Conservation (phyloP, 2,329 filamentous ascomycete genomes). For the Penicillium sp. region DNA sequence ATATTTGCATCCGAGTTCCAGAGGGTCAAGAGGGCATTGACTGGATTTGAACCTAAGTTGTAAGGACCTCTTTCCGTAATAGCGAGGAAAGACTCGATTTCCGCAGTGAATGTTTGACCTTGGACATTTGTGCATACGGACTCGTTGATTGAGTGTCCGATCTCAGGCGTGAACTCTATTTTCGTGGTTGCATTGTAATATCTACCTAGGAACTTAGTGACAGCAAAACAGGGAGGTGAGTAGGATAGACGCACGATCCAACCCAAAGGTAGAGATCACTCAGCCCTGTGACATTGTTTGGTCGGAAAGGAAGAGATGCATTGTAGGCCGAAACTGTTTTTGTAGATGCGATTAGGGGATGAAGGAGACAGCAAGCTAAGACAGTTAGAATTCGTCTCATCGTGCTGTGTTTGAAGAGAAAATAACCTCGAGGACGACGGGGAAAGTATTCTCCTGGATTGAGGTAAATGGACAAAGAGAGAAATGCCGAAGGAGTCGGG, state of each 20-base stretch:
- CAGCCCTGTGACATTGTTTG: conserved; percentile 10
- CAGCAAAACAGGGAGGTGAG: background rate
- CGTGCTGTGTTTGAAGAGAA: background rate
- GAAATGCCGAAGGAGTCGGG: background rate
- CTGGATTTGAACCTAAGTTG: background rate
- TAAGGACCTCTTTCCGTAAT: background rate
- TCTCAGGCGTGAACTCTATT: background rate
- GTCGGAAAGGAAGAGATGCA: conserved; percentile 6
- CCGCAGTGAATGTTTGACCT: background rate
- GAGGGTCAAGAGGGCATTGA: background rate
- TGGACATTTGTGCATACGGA: background rate
- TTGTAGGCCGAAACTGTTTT: conserved; percentile 1
- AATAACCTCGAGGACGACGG: background rate
- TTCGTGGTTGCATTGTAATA: conserved; percentile 12
- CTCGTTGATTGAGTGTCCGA: background rate
- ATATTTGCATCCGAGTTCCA: background rate
- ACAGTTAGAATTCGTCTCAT: background rate
- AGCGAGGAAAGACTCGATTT: conserved; percentile 5
- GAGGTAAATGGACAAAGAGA: background rate
- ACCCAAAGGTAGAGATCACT: conserved; percentile 7
- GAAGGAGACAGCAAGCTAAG: background rate
- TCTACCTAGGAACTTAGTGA: background rate
- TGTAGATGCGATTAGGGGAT: conserved; percentile 1
- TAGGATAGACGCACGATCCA: conserved; percentile 6
- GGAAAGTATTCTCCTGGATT: background rate